Evolutionary conservation across 371 early-diverging fungal genomes (phyloP).

Genomic region (Basidiobolus meristosporus): DNA sequence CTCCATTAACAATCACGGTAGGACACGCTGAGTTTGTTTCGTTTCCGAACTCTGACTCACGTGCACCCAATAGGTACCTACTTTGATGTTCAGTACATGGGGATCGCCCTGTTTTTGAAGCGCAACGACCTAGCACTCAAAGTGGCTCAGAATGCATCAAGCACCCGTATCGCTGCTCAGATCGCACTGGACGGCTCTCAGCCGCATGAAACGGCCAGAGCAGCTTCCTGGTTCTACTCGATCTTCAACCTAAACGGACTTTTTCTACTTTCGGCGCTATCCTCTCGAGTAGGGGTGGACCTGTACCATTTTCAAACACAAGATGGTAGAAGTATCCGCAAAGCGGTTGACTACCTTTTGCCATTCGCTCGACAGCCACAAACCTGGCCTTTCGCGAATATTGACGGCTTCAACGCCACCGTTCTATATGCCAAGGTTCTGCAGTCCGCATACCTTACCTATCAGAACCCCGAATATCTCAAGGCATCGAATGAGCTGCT

Average conservation of each 20-base stretch:
- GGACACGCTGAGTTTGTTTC: constrained; percentile 10
- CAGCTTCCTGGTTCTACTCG: constrained; percentile 15
- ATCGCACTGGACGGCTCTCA: constrained; percentile 16
- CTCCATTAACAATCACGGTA: constrained; percentile 23
- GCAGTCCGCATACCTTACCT: constrained; percentile 1
- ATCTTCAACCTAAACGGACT: constrained; percentile 15
- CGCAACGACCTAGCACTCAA: constrained; percentile 9
- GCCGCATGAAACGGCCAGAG: constrained; percentile 12
- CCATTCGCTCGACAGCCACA: constrained; percentile 10
- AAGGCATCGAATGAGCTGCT: background rate
- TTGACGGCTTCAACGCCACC: constrained; percentile 1
- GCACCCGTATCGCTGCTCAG: constrained; percentile 9
- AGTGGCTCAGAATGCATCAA: constrained; percentile 4
- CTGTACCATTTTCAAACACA: constrained; percentile 9
- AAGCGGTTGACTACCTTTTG: constrained; percentile 22
- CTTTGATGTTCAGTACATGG: constrained; percentile 14
- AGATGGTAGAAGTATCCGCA: constrained; percentile 12
- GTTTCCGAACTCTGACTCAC: constrained; percentile 9
- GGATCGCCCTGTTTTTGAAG: constrained; percentile 15
- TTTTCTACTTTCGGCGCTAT: constrained; percentile 11
- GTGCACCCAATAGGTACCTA: constrained; percentile 15
- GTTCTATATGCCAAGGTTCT: constrained; percentile 2
- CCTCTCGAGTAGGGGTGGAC: constrained; percentile 6
- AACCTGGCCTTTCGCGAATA: constrained; percentile 1
- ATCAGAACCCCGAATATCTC: constrained; percentile 1